Evolutionary conservation across 2,329 filamentous ascomycete genomes (phyloP).

Genomic region (Venturia aucupariae): DNA sequence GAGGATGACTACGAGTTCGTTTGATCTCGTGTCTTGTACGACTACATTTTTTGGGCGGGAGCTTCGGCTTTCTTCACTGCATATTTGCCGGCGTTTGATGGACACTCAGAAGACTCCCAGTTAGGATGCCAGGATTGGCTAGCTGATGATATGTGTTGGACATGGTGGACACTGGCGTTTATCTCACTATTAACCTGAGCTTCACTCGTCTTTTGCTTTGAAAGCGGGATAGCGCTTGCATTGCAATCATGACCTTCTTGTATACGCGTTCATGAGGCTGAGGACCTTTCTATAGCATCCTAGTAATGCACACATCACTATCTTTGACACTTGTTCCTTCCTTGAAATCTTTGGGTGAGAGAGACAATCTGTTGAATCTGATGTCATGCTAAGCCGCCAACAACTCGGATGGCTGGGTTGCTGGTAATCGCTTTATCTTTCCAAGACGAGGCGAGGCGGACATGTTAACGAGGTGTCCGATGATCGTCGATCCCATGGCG

Average conservation of each 20-base stretch:
- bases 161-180: background rate
- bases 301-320: background rate
- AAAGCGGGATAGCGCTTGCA: background rate
- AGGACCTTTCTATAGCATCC: background rate
- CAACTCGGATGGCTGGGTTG: background rate
- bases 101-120: background rate
- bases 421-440: background rate
- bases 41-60: background rate
- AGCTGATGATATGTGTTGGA: background rate
- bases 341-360: background rate
- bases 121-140: conserved; percentile 4
- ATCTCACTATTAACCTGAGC: background rate
- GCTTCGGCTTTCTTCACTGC: background rate
- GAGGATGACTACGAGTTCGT: conserved; percentile 35
- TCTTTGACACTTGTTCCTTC: background rate
- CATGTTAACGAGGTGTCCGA: background rate
- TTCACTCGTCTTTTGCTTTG: background rate
- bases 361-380: background rate
- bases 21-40: conserved; percentile 20
- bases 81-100: background rate
- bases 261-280: background rate
- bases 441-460: background rate
- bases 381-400: background rate
- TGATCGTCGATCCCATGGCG: background rate
- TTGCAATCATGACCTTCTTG: conserved; percentile 2